These are phyloP conservation scores for Eimeria necatrix DNA, from an alignment of 169 alveolate species.

Conservation along the genomic window DNA sequence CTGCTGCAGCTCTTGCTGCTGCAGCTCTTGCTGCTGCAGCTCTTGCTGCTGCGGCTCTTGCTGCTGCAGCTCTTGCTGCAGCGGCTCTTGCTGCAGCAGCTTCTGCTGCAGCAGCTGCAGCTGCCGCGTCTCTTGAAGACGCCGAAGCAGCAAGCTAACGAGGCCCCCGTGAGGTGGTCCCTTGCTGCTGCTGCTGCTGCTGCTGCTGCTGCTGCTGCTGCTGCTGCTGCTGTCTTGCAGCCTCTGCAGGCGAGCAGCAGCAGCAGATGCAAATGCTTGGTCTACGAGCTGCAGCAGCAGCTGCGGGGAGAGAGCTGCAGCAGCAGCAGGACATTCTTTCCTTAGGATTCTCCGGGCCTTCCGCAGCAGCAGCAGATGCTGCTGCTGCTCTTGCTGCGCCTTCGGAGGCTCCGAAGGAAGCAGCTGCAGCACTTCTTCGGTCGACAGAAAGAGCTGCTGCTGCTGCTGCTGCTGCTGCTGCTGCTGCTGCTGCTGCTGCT, in stretches of 20 bases:
- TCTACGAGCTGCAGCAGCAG: constrained; percentile 32
- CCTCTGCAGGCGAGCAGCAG: background rate
- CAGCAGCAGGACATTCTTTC: background rate
- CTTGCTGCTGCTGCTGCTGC: no score
- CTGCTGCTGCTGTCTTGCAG: background rate
- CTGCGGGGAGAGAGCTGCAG: constrained; percentile 13
- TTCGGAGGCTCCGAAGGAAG: constrained; percentile 21
- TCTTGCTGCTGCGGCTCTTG: background rate
- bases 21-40: no score
- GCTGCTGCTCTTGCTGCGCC: constrained; percentile 44
- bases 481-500: constrained; percentile 23
- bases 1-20: background rate
- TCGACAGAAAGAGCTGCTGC: background rate
- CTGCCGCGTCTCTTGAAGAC: background rate
- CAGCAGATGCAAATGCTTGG: background rate
- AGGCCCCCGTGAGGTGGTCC: background rate
- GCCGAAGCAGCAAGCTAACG: background rate
- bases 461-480: no score
- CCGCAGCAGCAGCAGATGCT: constrained; percentile 11
- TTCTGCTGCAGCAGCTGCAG: background rate
- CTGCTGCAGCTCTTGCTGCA: background rate
- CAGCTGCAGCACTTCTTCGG: constrained; percentile 16
- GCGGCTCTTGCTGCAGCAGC: background rate
- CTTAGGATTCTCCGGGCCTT: constrained; percentile 6
- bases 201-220: constrained; percentile 35